Evolutionary conservation across 2,329 filamentous ascomycete genomes (phyloP), one percentile per base, ranked within the genome.

Genomic region (Alternaria incomplexa): DNA sequence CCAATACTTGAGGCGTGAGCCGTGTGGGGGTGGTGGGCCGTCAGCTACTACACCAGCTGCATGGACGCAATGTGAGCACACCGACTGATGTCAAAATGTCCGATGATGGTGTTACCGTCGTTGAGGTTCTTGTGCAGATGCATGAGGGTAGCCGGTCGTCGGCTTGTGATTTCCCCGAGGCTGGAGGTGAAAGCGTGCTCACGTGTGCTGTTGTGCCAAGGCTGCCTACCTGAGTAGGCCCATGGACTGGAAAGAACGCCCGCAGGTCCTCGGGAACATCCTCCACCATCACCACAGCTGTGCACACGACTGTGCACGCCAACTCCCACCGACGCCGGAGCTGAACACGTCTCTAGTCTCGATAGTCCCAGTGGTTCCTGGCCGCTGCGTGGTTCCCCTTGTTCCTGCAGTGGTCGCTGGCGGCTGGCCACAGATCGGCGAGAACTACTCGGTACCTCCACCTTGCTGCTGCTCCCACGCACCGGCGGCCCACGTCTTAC

Each of bases 321-420:
- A 32, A 36, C 30, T 52, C 48, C 48, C 36, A 40, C 23, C 30
- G 23, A n/a, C 36, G 20, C 20, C 48, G 20, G 20, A 40, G 48
- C 20, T 40, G 30, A 28, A 52, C 20, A 36, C 30, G 5, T 52
- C 30, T 47, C 17, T 26, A 56, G 40, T 54, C 50, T 36, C 36
- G 50, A 46, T 23, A 25, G 17, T 44, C 43, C 22, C 56, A 25
- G 56, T 23, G 32, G 56, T 58, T 58, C 45, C 22, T 50, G 45
- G 28, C 30, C n/a, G 44, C 48, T 58, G 55, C 28, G 43, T 54
- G 44, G 28, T 44, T 58, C 47, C 50, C 65, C 56, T 60, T 51
- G 63, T 64, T 62, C 60, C 64, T 71, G 68, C 68, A 68, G 61
- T 62, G 58, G 48, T 48, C 15, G 62, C 66, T 62, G 56, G 45